A percentile compares a stretch with the other conserved stretches of the same genome.
Evolutionary conservation across 768 basidiomycete genomes (phyloP).

Genomic region (Xerocomellus amylosporus): DNA sequence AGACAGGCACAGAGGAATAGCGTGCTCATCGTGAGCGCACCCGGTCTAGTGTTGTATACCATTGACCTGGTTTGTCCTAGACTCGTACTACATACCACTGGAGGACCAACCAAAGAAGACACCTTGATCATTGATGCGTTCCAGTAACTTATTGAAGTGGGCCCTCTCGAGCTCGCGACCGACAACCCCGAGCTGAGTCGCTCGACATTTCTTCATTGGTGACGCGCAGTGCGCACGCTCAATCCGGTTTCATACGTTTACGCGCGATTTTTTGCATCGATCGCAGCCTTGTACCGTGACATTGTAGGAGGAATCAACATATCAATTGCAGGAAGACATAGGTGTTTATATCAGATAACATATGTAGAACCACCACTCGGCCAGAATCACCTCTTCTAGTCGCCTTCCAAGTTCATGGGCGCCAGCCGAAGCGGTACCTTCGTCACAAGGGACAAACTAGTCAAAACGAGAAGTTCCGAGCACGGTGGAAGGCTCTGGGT

Average conservation of each 20-base stretch:
- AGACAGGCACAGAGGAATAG: slow-evolving; percentile 11
- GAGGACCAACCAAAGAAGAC: too few species aligned
- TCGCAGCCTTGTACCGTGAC: not conserved
- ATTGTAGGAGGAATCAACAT: not conserved
- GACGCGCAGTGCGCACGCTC: too few species aligned
- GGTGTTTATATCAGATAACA: not conserved
- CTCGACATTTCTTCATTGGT: too few species aligned
- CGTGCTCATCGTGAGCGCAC: slow-evolving; percentile 15
- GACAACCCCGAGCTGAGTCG: too few species aligned
- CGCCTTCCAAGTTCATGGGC: slow-evolving; percentile 57
- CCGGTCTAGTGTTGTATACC: not conserved
- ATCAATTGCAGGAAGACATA: not conserved
- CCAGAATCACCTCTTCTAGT: slow-evolving; percentile 36
- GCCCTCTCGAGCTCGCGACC: too few species aligned
- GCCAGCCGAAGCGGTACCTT: slow-evolving; percentile 73
- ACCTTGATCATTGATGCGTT: too few species aligned
- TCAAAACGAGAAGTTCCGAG: slow-evolving; percentile 41
- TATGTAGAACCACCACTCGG: slow-evolving; percentile 36
- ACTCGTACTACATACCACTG: not conserved
- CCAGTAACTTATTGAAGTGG: too few species aligned
- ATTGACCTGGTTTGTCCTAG: slow-evolving; percentile 1
- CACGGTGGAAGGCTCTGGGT: slow-evolving; percentile 35
- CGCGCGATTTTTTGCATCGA: not conserved
- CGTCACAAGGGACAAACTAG: slow-evolving; percentile 41
- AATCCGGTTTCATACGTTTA: not conserved